These are phyloP conservation scores for Saccharomycopsis sp. DNA, from an alignment of 805 yeast genomes.

Conservation along the genomic window DNA sequence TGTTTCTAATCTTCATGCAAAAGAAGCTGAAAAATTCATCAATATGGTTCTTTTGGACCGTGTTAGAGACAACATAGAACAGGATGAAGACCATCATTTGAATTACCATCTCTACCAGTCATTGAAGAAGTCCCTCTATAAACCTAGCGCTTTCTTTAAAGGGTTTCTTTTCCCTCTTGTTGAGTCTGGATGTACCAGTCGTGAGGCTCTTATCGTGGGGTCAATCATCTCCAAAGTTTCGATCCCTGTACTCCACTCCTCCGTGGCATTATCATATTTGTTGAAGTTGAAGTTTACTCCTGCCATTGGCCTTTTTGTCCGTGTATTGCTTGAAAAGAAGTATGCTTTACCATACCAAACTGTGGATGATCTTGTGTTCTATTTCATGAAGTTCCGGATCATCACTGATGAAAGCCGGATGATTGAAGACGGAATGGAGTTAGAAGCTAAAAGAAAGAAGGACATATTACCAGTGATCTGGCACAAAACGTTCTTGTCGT, in stretches of 20 bases:
- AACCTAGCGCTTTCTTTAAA: constrained; percentile 96
- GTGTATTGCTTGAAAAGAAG: constrained; percentile 85
- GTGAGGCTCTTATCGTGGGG: constrained; percentile 94
- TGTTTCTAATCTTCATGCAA: constrained; percentile 81
- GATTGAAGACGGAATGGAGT: constrained; percentile 32
- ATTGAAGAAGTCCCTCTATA: constrained; percentile 85
- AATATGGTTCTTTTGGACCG: constrained; percentile 61
- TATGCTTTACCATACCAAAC: constrained; percentile 97
- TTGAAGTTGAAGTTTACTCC: constrained; percentile 80
- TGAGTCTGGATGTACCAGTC: constrained; percentile 79
- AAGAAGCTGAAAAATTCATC: constrained; percentile 82
- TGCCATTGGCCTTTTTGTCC: constrained; percentile 83
- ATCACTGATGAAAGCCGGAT: constrained; percentile 40
- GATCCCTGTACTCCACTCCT: constrained; percentile 90
- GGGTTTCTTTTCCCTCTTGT: constrained; percentile 91
- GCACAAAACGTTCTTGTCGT: constrained; percentile 93
- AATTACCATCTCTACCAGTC: constrained; percentile 93
- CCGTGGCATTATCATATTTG: constrained; percentile 87
- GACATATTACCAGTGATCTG: constrained; percentile 86
- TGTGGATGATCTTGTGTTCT: constrained; percentile 87
- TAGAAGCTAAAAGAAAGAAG: constrained; percentile 28
- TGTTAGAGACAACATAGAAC: constrained; percentile 65
- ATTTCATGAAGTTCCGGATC: constrained; percentile 83
- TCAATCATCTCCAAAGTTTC: constrained; percentile 85
- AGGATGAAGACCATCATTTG: constrained; percentile 65